Conservation (phyloP, 768 basidiomycete genomes). For the Leccinum imitatum region DNA sequence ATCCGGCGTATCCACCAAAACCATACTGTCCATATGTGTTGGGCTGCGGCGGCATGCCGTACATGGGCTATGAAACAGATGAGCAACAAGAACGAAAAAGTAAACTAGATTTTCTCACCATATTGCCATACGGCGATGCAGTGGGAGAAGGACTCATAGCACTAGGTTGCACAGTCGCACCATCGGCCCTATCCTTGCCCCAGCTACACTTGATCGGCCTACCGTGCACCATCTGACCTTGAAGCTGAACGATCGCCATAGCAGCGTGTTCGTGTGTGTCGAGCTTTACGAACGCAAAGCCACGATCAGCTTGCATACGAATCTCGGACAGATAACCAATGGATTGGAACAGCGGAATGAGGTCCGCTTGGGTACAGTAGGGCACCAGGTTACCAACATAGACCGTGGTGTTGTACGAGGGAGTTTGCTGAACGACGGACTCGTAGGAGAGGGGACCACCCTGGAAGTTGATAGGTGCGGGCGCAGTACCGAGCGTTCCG, state of each 20-base stretch:
- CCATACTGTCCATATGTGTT: constrained; percentile 73
- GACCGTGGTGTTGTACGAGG: constrained; percentile 91
- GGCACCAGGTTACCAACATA: constrained; percentile 81
- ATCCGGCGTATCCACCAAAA: constrained; percentile 72
- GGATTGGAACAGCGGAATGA: constrained; percentile 97
- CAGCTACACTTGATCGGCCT: constrained; percentile 98
- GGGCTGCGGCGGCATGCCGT: constrained; percentile 86
- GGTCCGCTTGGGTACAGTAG: constrained; percentile 94
- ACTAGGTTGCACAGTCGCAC: constrained; percentile 49
- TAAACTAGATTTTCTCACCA: constrained; percentile 47
- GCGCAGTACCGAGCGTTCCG: constrained; percentile 58
- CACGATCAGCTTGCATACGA: constrained; percentile 98
- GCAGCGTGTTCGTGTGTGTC: constrained; percentile 99
- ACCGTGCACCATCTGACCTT: constrained; percentile 96
- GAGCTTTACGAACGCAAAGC: constrained; percentile 98
- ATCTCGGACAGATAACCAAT: constrained; percentile 99
- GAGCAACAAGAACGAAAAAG: background rate
- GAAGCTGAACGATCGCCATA: constrained; percentile 95
- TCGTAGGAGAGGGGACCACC: constrained; percentile 91
- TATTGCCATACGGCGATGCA: constrained; percentile 68
- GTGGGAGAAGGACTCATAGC: constrained; percentile 63
- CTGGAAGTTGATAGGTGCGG: constrained; percentile 89
- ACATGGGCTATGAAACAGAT: constrained; percentile 63
- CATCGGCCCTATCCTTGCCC: constrained; percentile 93
- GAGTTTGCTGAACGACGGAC: constrained; percentile 89